Conservation (phyloP, 1,284 basidiomycete species). For the Tremellales sp. region DNA sequence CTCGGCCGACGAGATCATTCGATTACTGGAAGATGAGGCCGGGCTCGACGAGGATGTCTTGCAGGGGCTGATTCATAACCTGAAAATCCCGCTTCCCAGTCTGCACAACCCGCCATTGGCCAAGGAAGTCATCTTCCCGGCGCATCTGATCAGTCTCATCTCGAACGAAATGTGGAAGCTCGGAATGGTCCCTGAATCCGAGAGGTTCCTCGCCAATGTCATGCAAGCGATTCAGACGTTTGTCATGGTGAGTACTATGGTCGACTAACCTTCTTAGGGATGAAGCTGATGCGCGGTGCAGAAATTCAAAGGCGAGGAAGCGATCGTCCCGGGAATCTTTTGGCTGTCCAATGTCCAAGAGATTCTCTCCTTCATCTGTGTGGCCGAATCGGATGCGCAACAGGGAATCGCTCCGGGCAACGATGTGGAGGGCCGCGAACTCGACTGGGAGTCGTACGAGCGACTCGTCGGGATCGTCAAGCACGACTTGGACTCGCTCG, state of each 20-base stretch:
- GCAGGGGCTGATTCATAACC: slow-evolving; percentile 79
- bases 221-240: slow-evolving; percentile 98
- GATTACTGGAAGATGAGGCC: slow-evolving; percentile 86
- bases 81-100: slow-evolving; percentile 91
- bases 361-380: slow-evolving; percentile 97
- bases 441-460: slow-evolving; percentile 98
- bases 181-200: slow-evolving; percentile 92
- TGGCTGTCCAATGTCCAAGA: slow-evolving; percentile 99
- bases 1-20: slow-evolving; percentile 90
- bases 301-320: slow-evolving; percentile 84
- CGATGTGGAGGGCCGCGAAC: slow-evolving; percentile 81
- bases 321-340: slow-evolving; percentile 93
- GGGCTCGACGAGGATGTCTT: slow-evolving; percentile 92
- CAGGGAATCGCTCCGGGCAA: slow-evolving; percentile 97
- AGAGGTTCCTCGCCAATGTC: slow-evolving; percentile 95
- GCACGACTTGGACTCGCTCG: slow-evolving; percentile 95
- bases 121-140: slow-evolving; percentile 98
- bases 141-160: slow-evolving; percentile 95
- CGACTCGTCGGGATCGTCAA: slow-evolving; percentile 95
- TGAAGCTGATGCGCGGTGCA: slow-evolving; percentile 15
- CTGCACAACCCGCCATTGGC: slow-evolving; percentile 85
- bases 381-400: slow-evolving; percentile 96
- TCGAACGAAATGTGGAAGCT: slow-evolving; percentile 99
- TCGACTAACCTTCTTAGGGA: background rate
- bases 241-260: slow-evolving; percentile 81